Conservation (phyloP, 192 early-diverging fungal genomes). For the Coemansia pectinata region DNA sequence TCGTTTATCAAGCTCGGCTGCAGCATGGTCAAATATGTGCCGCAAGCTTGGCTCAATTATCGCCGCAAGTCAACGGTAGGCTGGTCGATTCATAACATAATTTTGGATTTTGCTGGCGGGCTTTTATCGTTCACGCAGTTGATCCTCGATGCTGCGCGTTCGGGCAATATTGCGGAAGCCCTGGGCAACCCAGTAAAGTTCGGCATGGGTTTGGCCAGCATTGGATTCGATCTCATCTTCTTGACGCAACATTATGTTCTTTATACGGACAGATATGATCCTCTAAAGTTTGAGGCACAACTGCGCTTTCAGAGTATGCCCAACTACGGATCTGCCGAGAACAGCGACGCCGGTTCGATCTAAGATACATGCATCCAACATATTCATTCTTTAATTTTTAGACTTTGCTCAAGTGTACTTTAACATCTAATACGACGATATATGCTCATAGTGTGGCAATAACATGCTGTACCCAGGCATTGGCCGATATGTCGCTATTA, state of each 20-base stretch:
- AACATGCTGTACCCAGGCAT: constrained; percentile 64
- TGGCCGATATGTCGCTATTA: constrained; percentile 57
- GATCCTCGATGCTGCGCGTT: constrained; percentile 67
- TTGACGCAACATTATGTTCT: constrained; percentile 81
- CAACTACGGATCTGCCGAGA: constrained; percentile 31
- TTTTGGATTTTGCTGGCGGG: constrained; percentile 88
- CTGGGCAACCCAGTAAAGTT: constrained; percentile 67
- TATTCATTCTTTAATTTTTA: not conserved
- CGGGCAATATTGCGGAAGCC: constrained; percentile 57
- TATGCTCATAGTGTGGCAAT: constrained; percentile 41
- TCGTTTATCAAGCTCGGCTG: constrained; percentile 78
- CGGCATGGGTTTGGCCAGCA: constrained; percentile 75
- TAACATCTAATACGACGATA: not conserved
- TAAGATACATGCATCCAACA: not conserved
- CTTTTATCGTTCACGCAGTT: constrained; percentile 73
- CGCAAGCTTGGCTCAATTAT: constrained; percentile 74
- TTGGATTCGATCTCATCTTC: constrained; percentile 83
- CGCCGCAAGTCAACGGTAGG: constrained; percentile 76
- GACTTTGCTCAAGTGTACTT: not conserved
- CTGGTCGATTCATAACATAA: constrained; percentile 88
- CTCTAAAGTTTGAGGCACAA: constrained; percentile 19
- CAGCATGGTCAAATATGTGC: constrained; percentile 79
- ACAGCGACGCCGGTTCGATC: constrained; percentile 16
- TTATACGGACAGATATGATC: constrained; percentile 52
- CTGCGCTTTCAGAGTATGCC: not conserved